Evolutionary conservation across 2,329 filamentous ascomycete species (phyloP).

Genomic region (Pseudocercospora macadamiae): DNA sequence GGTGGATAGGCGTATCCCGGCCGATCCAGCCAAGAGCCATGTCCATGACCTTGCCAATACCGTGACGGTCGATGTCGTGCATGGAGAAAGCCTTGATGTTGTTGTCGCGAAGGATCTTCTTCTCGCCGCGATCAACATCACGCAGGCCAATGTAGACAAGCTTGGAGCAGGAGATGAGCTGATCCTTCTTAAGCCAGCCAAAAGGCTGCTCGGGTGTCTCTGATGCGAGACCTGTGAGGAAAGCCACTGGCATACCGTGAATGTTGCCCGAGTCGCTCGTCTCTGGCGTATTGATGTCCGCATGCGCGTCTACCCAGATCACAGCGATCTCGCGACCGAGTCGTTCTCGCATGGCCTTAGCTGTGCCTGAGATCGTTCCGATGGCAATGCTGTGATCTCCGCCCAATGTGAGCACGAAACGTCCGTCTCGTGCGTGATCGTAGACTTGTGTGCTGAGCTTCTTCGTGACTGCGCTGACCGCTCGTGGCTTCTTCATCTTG

Average conservation of each 20-base stretch:
- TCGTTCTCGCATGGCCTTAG: slow-evolving; percentile 82
- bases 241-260: slow-evolving; percentile 96
- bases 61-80: slow-evolving; percentile 94
- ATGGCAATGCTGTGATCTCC: slow-evolving; percentile 97
- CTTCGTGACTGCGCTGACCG: slow-evolving; percentile 82
- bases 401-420: slow-evolving; percentile 88
- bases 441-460: slow-evolving; percentile 84
- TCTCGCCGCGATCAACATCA: slow-evolving; percentile 92
- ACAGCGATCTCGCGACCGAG: slow-evolving; percentile 83
- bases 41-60: slow-evolving; percentile 94
- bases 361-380: slow-evolving; percentile 84
- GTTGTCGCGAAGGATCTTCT: slow-evolving; percentile 84
- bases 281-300: slow-evolving; percentile 97
- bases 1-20: slow-evolving; percentile 90
- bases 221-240: slow-evolving; percentile 80
- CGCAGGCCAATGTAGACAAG: slow-evolving; percentile 95
- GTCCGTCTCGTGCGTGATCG: slow-evolving; percentile 77
- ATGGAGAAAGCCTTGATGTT: slow-evolving; percentile 96
- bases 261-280: slow-evolving; percentile 88
- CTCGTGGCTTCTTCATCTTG: slow-evolving; percentile 89
- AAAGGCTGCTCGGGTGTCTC: slow-evolving; percentile 74
- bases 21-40: slow-evolving; percentile 98
- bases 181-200: slow-evolving; percentile 81
- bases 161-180: slow-evolving; percentile 74
- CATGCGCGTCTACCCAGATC: slow-evolving; percentile 98